Evolutionary conservation across 2,329 filamentous ascomycete genomes (phyloP).

Genomic region (Colletotrichum scovillei): DNA sequence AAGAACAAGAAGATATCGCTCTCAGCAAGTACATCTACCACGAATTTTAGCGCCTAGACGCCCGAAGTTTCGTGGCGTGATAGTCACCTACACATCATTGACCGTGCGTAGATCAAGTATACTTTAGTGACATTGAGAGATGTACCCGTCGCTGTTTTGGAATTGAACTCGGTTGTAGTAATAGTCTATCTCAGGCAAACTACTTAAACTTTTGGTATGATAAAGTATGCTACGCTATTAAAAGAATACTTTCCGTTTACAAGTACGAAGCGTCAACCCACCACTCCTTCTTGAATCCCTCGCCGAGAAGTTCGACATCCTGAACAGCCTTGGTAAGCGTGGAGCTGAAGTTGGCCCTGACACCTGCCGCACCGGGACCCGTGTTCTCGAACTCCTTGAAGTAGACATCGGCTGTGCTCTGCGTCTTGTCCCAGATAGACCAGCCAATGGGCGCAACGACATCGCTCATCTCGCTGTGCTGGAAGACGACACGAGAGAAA

Average conservation of each 20-base stretch:
- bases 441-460: constrained; percentile 65
- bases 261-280: constrained; percentile 30
- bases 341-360: constrained; percentile 18
- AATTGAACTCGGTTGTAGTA: too few species aligned
- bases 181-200: too few species aligned
- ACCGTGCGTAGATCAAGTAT: too few species aligned
- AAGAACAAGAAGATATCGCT: too few species aligned
- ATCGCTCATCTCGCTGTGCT: constrained; percentile 55
- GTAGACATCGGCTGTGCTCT: constrained; percentile 57
- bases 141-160: too few species aligned
- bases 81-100: too few species aligned
- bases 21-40: too few species aligned
- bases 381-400: constrained; percentile 65
- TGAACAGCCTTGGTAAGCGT: constrained; percentile 3
- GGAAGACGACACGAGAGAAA: constrained; percentile 62
- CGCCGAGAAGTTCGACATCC: constrained; percentile 6
- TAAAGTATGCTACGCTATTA: too few species aligned
- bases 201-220: too few species aligned
- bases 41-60: too few species aligned
- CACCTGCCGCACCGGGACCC: constrained; percentile 55
- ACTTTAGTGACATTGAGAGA: too few species aligned
- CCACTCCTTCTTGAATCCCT: constrained; percentile 31
- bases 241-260: not conserved
- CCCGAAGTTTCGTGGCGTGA: too few species aligned
- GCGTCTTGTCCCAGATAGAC: constrained; percentile 54